A percentile compares a stretch with the other conserved stretches of the same genome.
Evolutionary conservation across 192 early-diverging fungal species (phyloP).

Genomic region (Coemansia sp.): DNA sequence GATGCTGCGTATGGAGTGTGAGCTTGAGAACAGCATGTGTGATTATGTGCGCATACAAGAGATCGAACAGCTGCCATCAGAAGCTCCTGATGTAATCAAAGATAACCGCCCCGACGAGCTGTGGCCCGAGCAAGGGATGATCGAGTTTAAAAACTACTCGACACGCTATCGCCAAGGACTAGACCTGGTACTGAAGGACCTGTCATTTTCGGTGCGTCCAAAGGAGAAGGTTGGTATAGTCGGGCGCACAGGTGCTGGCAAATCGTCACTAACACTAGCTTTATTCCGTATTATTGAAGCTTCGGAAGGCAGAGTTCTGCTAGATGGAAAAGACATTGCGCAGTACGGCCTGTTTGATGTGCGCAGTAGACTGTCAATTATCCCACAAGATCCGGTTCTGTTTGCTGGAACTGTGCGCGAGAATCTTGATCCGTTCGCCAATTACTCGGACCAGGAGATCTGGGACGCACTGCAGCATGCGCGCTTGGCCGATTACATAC

Average conservation of each 20-base stretch:
- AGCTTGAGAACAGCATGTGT: constrained; percentile 75
- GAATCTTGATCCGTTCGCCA: constrained; percentile 80
- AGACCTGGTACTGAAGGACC: constrained; percentile 70
- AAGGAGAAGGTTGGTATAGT: constrained; percentile 63
- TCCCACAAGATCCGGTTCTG: constrained; percentile 71
- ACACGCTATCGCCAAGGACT: constrained; percentile 80
- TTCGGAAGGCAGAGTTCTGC: constrained; percentile 60
- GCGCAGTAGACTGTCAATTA: constrained; percentile 70
- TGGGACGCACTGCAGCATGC: constrained; percentile 62
- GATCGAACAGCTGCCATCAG: constrained; percentile 74
- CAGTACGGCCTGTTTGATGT: constrained; percentile 73
- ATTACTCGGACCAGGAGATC: constrained; percentile 64
- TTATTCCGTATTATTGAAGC: constrained; percentile 78
- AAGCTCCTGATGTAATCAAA: constrained; percentile 75
- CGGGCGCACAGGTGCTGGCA: constrained; percentile 72
- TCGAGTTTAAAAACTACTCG: constrained; percentile 76
- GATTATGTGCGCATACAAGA: constrained; percentile 79
- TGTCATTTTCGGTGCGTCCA: constrained; percentile 41
- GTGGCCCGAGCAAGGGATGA: constrained; percentile 76
- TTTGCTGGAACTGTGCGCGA: constrained; percentile 75
- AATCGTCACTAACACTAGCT: constrained; percentile 72
- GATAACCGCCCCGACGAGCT: constrained; percentile 56
- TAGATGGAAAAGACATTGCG: constrained; percentile 78
- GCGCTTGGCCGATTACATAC: constrained; percentile 35
- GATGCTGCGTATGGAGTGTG: constrained; percentile 83